Base-by-base conservation (phyloP, 1,284 basidiomycete species). In the Spongiforma sp. region DNA sequence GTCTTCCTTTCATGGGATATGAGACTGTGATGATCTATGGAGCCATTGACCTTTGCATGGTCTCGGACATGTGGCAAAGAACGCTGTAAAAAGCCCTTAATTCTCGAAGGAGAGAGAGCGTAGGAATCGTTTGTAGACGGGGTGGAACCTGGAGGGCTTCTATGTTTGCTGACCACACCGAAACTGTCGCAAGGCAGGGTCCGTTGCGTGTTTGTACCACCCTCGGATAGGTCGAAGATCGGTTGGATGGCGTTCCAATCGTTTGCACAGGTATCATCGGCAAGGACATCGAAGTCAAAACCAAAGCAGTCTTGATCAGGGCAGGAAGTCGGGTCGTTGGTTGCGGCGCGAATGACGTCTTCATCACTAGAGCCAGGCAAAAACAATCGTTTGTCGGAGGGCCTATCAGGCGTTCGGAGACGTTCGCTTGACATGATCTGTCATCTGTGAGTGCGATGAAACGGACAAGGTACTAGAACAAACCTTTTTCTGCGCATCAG, bases 281-380 rank as follows among this genome's bases (percentile, higher is more conserved):
- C 28, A 34, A 34, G 8, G 15, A 52, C 10, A 28, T 64, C 69
- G 3, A 68, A 71, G 10, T 64, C 26, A 53, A 78, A 64, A 59
- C 81, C 73, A 65, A 79, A 78, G 57, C 76, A 70, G 32, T 69
- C 71, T 21, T 73, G 77, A 43, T 79, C 76, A 21, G 43, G 34
- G 36, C 50, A 54, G 37, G 30, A 30, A 30, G 59, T 54, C 24
- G 28, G 24, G 17, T 57, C 54, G 17, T 37, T 33, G 15, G 17
- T 57, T 11, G 57, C 17, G 41, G 26, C 33, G 32, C 48, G 46
- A 36, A 30, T 36, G 43, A 54, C 58, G 9, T 58, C 73, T 33
- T 67, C 73, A n/a, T 67, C 64, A 41, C 65, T 32, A 48, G 65
- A 71, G 36, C 17, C 19, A 50, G 52, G 48, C 15, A 74, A 53